phyloP scores from a whole-genome alignment of 129 eudicot species.

The Cynara cardunculus region DNA sequence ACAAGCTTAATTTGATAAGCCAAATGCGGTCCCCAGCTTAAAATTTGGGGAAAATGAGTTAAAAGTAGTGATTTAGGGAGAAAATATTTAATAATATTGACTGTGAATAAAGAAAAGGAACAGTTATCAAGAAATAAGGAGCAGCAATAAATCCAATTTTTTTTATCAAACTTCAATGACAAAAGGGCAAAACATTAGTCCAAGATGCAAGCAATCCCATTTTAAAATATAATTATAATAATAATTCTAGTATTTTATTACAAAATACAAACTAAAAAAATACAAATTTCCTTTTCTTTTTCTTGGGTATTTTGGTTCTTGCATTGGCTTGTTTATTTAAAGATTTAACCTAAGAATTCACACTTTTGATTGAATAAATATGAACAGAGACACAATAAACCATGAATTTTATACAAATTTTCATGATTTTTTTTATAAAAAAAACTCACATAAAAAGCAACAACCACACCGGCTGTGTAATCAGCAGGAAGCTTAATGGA shows the following conservation, averaged over 20 bases:
- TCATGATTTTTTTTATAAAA: background rate
- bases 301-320: background rate
- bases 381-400: background rate
- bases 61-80: slow-evolving; percentile 19
- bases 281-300: too few species aligned
- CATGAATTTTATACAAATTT: background rate
- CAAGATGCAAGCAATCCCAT: slow-evolving; percentile 37
- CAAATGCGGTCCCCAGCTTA: background rate
- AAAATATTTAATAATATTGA: slow-evolving; percentile 9
- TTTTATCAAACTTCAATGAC: slow-evolving; percentile 27
- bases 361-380: background rate
- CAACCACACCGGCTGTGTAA: slow-evolving; percentile 97
- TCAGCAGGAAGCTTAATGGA: slow-evolving; percentile 95
- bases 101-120: slow-evolving; percentile 17
- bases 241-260: background rate
- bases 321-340: background rate
- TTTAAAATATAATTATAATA: background rate
- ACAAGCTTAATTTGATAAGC: slow-evolving; percentile 10
- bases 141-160: slow-evolving; percentile 18
- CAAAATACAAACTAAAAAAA: background rate
- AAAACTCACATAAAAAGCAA: slow-evolving; percentile 92
- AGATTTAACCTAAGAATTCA: background rate
- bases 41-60: background rate
- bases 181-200: slow-evolving; percentile 34
- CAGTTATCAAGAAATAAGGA: slow-evolving; percentile 28